phyloP scores from a whole-genome alignment of 192 early-diverging fungal genomes.

The Entomortierella parvispora region DNA sequence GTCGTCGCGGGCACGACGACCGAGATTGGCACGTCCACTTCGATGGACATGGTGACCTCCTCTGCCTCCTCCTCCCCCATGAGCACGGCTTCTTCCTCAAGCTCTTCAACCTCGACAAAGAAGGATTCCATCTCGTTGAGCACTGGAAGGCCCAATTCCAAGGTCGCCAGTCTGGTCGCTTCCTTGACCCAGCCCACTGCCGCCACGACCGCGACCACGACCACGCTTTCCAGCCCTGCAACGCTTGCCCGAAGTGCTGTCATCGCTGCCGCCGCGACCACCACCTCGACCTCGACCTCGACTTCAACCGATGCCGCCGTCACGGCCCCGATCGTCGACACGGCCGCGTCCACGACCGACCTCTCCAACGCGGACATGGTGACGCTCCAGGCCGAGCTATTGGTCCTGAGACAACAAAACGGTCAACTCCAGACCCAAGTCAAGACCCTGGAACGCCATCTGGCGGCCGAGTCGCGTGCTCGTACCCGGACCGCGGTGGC shows the following conservation, averaged over 20 bases:
- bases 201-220: conserved; percentile 15
- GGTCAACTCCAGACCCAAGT: conserved; percentile 15
- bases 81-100: neutral
- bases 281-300: neutral
- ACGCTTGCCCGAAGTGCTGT: neutral
- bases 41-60: neutral
- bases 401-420: conserved; percentile 29
- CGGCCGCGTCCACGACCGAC: too few species aligned
- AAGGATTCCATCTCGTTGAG: neutral
- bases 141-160: conserved; percentile 10
- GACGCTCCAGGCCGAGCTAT: neutral
- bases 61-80: neutral
- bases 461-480: conserved; percentile 35
- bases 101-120: neutral
- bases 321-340: neutral
- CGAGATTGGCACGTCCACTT: conserved; percentile 11
- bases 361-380: neutral
- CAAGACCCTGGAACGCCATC: conserved; percentile 20
- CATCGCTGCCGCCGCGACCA: neutral
- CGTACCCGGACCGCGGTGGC: conserved; percentile 44
- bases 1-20: neutral
- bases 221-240: too few species aligned
- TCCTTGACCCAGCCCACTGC: conserved; percentile 25
- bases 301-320: neutral
- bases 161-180: conserved; percentile 22